These are phyloP conservation scores for Teratosphaeria destructans DNA, from an alignment of 2,329 filamentous ascomycete species.

Conservation along the genomic window DNA sequence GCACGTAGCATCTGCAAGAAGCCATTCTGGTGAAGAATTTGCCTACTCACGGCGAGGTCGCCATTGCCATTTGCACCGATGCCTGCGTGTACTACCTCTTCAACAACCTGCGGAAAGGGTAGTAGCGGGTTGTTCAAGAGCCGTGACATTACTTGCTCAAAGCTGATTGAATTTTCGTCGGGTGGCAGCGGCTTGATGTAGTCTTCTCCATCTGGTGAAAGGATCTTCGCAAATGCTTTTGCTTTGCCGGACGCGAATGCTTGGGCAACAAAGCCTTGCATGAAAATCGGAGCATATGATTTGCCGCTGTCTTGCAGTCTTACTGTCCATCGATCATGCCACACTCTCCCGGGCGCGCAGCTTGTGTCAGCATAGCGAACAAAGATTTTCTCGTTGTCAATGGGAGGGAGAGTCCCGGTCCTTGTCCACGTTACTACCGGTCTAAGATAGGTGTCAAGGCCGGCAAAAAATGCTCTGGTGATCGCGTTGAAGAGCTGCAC, in stretches of 20 bases:
- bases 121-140: slow-evolving; percentile 6
- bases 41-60: slow-evolving; percentile 52
- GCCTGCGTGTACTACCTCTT: slow-evolving; percentile 61
- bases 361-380: slow-evolving; percentile 48
- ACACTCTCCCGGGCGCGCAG: slow-evolving; percentile 55
- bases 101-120: slow-evolving; percentile 67
- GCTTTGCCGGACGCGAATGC: slow-evolving; percentile 87
- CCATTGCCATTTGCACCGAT: slow-evolving; percentile 64
- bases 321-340: slow-evolving; percentile 65
- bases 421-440: slow-evolving; percentile 81
- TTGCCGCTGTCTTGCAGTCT: slow-evolving; percentile 49
- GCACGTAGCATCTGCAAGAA: slow-evolving; percentile 55
- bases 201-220: slow-evolving; percentile 39
- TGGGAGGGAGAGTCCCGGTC: slow-evolving; percentile 52
- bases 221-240: slow-evolving; percentile 67
- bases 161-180: neutral
- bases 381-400: slow-evolving; percentile 61
- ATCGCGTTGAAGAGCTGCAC: slow-evolving; percentile 51
- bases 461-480: slow-evolving; percentile 63
- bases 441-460: slow-evolving; percentile 70
- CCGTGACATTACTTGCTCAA: neutral
- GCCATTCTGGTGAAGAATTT: slow-evolving; percentile 59
- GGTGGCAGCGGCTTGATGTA: neutral
- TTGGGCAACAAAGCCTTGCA: slow-evolving; percentile 56
- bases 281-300: slow-evolving; percentile 62